These are phyloP conservation scores for Canariomyces notabilis DNA, from an alignment of 2,329 filamentous ascomycete species.

Conservation along the genomic window DNA sequence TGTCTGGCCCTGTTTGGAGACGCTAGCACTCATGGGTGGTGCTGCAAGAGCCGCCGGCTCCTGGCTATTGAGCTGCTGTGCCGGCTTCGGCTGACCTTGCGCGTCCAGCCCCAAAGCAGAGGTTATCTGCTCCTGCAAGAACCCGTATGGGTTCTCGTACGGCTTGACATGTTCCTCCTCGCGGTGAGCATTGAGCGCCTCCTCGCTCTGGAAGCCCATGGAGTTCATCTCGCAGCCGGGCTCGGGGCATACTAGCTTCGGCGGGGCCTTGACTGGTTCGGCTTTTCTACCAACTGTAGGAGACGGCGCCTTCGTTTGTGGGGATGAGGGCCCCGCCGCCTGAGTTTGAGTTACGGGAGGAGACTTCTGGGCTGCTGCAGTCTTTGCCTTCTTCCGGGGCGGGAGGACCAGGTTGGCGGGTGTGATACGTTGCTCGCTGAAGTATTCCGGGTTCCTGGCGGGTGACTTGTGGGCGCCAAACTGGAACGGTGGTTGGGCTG, in stretches of 20 bases:
- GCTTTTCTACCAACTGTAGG: constrained; percentile 40
- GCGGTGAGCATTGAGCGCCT: constrained; percentile 48
- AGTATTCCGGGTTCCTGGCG: constrained; percentile 54
- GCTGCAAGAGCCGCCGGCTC: constrained; percentile 26
- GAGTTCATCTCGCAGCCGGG: constrained; percentile 48
- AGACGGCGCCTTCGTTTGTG: constrained; percentile 45
- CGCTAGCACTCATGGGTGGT: constrained; percentile 36
- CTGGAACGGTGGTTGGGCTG: constrained; percentile 51
- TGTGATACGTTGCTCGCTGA: constrained; percentile 47
- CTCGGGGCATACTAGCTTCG: constrained; percentile 45
- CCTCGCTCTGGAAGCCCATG: constrained; percentile 49
- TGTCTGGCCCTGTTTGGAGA: constrained; percentile 46
- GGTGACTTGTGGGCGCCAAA: constrained; percentile 51
- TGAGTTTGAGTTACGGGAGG: constrained; percentile 34
- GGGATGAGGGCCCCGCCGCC: constrained; percentile 40
- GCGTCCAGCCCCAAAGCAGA: constrained; percentile 46
- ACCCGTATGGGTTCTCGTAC: constrained; percentile 50
- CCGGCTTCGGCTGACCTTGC: constrained; percentile 41
- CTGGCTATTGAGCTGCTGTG: constrained; percentile 26
- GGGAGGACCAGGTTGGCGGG: constrained; percentile 52
- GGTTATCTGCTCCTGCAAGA: constrained; percentile 45
- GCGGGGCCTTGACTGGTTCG: constrained; percentile 28
- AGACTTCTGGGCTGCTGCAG: constrained; percentile 33
- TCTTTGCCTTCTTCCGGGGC: constrained; percentile 51
- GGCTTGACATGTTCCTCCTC: constrained; percentile 58